Evolutionary conservation across 192 early-diverging fungal species (phyloP).

Genomic region (Rhizoclosmatium globosum): DNA sequence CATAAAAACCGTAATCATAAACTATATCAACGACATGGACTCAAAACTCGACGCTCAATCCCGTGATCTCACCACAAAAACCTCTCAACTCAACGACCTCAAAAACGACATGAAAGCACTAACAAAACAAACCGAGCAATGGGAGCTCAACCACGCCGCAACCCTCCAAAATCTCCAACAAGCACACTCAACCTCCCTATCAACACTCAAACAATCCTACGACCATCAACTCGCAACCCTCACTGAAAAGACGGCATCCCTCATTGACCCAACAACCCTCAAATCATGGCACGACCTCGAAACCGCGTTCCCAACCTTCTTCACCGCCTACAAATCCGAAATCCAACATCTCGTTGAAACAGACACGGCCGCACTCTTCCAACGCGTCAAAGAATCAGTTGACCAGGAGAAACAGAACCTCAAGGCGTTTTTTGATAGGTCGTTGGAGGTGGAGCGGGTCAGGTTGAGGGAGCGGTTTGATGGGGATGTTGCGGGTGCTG

Average conservation of each 20-base stretch:
- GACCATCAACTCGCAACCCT: slow-evolving; percentile 18
- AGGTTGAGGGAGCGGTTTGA: not conserved
- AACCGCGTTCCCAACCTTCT: slow-evolving; percentile 5
- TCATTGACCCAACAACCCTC: not conserved
- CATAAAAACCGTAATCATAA: not conserved
- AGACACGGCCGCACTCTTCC: not conserved
- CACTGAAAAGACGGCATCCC: not conserved
- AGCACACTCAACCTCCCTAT: slow-evolving; percentile 2
- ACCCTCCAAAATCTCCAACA: slow-evolving; percentile 17
- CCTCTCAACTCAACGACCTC: not conserved
- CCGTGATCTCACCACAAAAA: not conserved
- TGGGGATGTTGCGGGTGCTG: not conserved
- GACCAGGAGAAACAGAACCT: not conserved
- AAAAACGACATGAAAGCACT: not conserved
- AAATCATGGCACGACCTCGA: slow-evolving; percentile 15
- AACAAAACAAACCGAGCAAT: not conserved
- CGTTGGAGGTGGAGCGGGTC: not conserved
- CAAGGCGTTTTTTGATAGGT: not conserved
- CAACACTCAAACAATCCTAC: slow-evolving; percentile 6
- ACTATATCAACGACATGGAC: not conserved
- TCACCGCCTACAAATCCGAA: not conserved
- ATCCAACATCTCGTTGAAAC: not conserved
- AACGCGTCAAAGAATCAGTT: not conserved
- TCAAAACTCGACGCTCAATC: slow-evolving; percentile 1
- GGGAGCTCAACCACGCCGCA: slow-evolving; percentile 1